phyloP scores from a whole-genome alignment of 2,329 filamentous ascomycete genomes.

The Beauveria medogensis region DNA sequence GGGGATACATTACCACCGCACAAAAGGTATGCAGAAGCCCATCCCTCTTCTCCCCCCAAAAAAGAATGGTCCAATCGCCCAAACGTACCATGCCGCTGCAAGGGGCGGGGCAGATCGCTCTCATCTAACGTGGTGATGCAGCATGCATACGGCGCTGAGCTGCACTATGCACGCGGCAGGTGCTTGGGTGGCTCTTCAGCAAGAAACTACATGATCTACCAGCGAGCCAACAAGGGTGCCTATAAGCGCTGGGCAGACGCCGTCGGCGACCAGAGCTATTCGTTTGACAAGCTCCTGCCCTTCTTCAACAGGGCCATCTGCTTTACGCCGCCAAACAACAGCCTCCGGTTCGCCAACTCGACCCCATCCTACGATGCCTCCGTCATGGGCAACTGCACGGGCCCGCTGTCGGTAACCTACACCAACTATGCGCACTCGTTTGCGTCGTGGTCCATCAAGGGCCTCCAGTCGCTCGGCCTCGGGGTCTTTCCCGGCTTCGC shows the following conservation, averaged over 20 bases:
- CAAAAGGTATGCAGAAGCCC: background rate
- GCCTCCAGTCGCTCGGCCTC: slow-evolving; percentile 33
- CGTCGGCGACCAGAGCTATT: slow-evolving; percentile 23
- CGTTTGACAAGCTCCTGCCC: slow-evolving; percentile 22
- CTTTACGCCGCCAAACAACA: slow-evolving; percentile 22
- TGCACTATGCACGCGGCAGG: slow-evolving; percentile 26
- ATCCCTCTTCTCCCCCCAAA: background rate
- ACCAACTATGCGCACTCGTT: slow-evolving; percentile 19
- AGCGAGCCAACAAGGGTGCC: slow-evolving; percentile 17
- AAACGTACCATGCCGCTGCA: too few species aligned
- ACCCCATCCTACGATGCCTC: slow-evolving; percentile 16
- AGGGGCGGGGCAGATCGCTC: background rate
- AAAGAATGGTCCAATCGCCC: background rate
- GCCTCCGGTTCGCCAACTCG: slow-evolving; percentile 16
- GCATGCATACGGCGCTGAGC: slow-evolving; percentile 9
- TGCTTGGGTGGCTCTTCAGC: slow-evolving; percentile 23
- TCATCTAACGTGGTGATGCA: slow-evolving; percentile 11
- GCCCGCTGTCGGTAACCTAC: slow-evolving; percentile 21
- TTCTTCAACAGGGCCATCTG: slow-evolving; percentile 24
- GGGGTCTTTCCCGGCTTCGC: slow-evolving; percentile 27
- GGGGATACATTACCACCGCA: slow-evolving; percentile 4
- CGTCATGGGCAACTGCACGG: slow-evolving; percentile 15
- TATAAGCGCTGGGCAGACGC: slow-evolving; percentile 24
- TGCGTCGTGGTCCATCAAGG: slow-evolving; percentile 18
- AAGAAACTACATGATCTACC: slow-evolving; percentile 22